phyloP scores from a whole-genome alignment of 2,329 filamentous ascomycete species.

The Cyclaneusma minus region DNA sequence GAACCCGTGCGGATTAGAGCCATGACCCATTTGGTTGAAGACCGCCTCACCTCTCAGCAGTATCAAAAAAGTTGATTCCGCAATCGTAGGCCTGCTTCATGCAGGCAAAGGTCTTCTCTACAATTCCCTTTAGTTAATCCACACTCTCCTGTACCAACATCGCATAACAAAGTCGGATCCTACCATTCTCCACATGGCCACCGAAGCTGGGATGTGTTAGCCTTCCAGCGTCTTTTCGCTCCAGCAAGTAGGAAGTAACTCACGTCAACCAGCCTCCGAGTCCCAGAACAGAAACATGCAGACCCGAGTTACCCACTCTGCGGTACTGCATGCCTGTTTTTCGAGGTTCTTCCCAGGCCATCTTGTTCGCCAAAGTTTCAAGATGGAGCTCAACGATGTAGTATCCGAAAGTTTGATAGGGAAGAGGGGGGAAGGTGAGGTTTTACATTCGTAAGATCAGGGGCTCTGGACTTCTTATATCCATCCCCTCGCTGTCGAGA shows the following conservation, averaged over 20 bases:
- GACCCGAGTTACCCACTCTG: conserved; percentile 24
- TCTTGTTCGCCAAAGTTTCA: too few species aligned
- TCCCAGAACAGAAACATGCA: conserved; percentile 27
- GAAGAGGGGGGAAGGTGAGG: too few species aligned
- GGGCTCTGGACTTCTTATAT: too few species aligned
- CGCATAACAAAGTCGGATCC: conserved; percentile 1
- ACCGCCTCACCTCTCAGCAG: conserved; percentile 34
- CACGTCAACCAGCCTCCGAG: conserved; percentile 22
- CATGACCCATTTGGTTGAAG: conserved; percentile 28
- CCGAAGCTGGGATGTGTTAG: conserved; percentile 8
- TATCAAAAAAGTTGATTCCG: conserved; percentile 49
- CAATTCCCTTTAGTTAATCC: background rate
- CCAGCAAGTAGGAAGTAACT: background rate
- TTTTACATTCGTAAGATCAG: too few species aligned
- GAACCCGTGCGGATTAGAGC: conserved; percentile 16
- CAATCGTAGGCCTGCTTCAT: conserved; percentile 39
- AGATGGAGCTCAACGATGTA: too few species aligned
- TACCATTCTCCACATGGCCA: conserved; percentile 20
- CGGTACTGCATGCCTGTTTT: conserved; percentile 24
- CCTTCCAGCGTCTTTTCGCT: background rate
- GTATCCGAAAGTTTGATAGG: too few species aligned
- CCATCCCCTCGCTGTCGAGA: too few species aligned
- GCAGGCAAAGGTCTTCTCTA: conserved; percentile 20
- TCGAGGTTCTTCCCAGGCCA: too few species aligned
- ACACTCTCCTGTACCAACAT: background rate